Evolutionary conservation across 1,284 basidiomycete genomes (phyloP), one percentile per base, ranked within the genome.

Genomic region (Exobasidium cylindrosporum): DNA sequence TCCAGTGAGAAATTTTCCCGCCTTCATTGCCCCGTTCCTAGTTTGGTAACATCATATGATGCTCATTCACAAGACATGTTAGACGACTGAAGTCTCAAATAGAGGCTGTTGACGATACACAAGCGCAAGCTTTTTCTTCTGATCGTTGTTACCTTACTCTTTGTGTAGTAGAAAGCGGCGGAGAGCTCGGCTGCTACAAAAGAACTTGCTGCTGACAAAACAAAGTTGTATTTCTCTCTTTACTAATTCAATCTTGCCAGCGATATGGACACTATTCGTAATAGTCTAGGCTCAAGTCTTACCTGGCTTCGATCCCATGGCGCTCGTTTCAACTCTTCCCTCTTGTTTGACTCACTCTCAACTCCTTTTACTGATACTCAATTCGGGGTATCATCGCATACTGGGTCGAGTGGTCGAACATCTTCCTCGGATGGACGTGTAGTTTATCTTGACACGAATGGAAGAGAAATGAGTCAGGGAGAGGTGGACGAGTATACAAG

Each of bases 61-160:
- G 43, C 43, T 23, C n/a, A n/a, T 50, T 50, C 26, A 21, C n/a
- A 50, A 24, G 47, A 50, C 47, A 50, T 50, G 47, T 50, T 50
- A 50, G 47, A 50, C 47, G 47, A 24, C 47, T 28, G n/a, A 50
- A 50, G 26, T 13, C n/a, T 24, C 21, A 21, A 5, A 3, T 50
- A 3, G n/a, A 4, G 26, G 17, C 47, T 50, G n/a, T 21, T 50
- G 47, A 21, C 21, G 47, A 50, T 24, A 50, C 26, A 7, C 21
- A 50, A 50, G 47, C 47, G n/a, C 26, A 24, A 24, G 47, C 47
- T 50, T 50, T 14, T 13, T 50, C 14, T 50, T 24, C 47, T 50
- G 47, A 50, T 50, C 14, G 21, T n/a, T n/a, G n/a, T n/a, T n/a
- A n/a, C n/a, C n/a, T n/a, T n/a, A n/a, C n/a, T n/a, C n/a, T n/a